These are phyloP conservation scores for Flaveria ramosissima DNA, from an alignment of 129 eudicot genomes.

Conservation along the genomic window DNA sequence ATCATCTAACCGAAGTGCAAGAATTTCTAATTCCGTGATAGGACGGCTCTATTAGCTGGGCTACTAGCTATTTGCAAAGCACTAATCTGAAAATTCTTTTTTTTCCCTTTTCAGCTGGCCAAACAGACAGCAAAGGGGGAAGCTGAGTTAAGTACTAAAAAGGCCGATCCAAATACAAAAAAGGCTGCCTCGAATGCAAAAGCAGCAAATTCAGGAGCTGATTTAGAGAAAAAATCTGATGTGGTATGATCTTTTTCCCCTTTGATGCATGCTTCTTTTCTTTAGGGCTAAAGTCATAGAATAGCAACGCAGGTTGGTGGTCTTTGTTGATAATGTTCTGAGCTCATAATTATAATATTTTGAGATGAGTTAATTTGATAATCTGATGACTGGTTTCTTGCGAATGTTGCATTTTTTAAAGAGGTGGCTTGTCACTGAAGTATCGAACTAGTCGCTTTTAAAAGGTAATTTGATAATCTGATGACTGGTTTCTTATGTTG, in stretches of 20 bases:
- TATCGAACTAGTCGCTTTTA: background rate
- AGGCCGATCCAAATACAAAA: slow-evolving; percentile 48
- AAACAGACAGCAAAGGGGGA: slow-evolving; percentile 47
- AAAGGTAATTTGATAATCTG: background rate
- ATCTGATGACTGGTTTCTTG: background rate
- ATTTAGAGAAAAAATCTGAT: slow-evolving; percentile 47
- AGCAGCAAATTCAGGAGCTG: slow-evolving; percentile 47
- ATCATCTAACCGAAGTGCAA: background rate
- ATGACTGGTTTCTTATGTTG: background rate
- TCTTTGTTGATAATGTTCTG: background rate
- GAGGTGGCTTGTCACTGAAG: background rate
- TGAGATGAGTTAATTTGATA: background rate
- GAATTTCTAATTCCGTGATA: background rate
- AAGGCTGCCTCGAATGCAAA: slow-evolving; percentile 51
- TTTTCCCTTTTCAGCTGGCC: slow-evolving; percentile 36
- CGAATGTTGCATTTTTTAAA: background rate
- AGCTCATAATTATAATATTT: background rate
- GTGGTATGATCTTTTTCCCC: slow-evolving; percentile 38
- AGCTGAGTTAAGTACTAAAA: slow-evolving; percentile 48
- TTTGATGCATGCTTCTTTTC: background rate
- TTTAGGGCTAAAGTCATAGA: background rate
- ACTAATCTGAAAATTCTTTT: background rate
- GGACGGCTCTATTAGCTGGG: background rate
- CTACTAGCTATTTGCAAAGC: background rate
- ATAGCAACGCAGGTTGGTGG: background rate